These are phyloP conservation scores for Mimosa bimucronata DNA, from an alignment of 306 rosid genomes.

Conservation along the genomic window DNA sequence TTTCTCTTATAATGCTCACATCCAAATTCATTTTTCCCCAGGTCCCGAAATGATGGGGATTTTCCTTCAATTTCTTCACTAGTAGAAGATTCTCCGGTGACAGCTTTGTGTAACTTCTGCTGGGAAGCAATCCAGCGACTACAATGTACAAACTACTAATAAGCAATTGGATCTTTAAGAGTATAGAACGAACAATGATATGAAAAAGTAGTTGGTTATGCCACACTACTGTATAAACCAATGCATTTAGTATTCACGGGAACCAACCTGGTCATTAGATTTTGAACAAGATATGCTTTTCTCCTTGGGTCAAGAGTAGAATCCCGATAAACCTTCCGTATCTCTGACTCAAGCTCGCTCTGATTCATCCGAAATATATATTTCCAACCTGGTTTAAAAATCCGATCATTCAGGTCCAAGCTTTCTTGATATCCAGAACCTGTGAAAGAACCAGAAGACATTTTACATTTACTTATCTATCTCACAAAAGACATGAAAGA, in stretches of 20 bases:
- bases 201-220: conserved; percentile 22
- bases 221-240: conserved; percentile 30
- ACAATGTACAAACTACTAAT: conserved; percentile 40
- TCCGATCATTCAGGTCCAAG: conserved; percentile 82
- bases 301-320: conserved; percentile 96
- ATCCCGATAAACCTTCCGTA: conserved; percentile 94
- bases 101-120: conserved; percentile 81
- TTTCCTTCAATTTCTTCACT: conserved; percentile 67
- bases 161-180: conserved; percentile 31
- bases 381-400: conserved; percentile 99
- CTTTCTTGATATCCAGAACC: conserved; percentile 81
- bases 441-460: conserved; percentile 42
- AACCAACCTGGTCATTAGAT: conserved; percentile 93
- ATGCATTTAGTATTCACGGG: conserved; percentile 23
- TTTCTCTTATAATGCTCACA: conserved; percentile 98
- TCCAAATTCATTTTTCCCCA: conserved; percentile 69
- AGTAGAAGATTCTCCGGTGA: conserved; percentile 63
- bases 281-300: conserved; percentile 97
- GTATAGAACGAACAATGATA: conserved; percentile 24
- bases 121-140: conserved; percentile 99
- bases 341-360: conserved; percentile 97
- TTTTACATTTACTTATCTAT: conserved; percentile 29
- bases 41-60: conserved; percentile 69
- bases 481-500: too few species aligned
- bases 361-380: conserved; percentile 98